Evolutionary conservation across 306 rosid genomes (phyloP), one percentile per base, ranked within the genome.

Genomic region (Hippophae tibetana): DNA sequence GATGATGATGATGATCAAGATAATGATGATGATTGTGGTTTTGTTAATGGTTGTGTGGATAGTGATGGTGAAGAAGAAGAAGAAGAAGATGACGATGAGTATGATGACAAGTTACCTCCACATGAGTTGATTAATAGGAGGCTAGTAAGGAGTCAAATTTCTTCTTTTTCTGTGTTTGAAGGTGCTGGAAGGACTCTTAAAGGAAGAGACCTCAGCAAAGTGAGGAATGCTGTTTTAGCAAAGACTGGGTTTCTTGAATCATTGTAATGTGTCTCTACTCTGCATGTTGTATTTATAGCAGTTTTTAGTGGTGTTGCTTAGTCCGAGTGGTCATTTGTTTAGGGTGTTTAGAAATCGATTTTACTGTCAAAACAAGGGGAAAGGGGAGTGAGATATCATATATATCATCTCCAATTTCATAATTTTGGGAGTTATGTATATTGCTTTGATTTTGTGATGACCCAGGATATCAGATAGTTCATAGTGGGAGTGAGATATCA

Each of bases 131-230:
- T 90, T 51, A 79, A 96, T 52, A 86, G 89, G 73, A 90, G 95
- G 78, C 75, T 87, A 43, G 94, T 89, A 63, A 87, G 81, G 76
- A 85, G 79, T 64, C 82, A 82, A 38, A 90, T 85, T 45, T 87
- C 97, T 7, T 86, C 96, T 6, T 90, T 86, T 72, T 90, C 98
- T 42, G 97, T 90, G 11, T 75, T 80, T 72, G 98, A 90, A 85
- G 98, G 98, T 31, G 81, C 71, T 72, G 98, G 98, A 13, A 90
- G 98, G 67, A 90, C 98, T 43, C 86, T 90, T 5, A 90, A 90
- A 55, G 98, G 98, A 13, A 85, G 96, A 72, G 96, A 90, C 61
- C 86, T 90, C 3, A 87, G 95, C 81, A 85, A 83, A 78, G 77
- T 90, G 60, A 86, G 98, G 65, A 87, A 90, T 73, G 89, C 92